Evolutionary conservation across 148 eudicot species (phyloP).

Genomic region (Rhododendron griersonianum): DNA sequence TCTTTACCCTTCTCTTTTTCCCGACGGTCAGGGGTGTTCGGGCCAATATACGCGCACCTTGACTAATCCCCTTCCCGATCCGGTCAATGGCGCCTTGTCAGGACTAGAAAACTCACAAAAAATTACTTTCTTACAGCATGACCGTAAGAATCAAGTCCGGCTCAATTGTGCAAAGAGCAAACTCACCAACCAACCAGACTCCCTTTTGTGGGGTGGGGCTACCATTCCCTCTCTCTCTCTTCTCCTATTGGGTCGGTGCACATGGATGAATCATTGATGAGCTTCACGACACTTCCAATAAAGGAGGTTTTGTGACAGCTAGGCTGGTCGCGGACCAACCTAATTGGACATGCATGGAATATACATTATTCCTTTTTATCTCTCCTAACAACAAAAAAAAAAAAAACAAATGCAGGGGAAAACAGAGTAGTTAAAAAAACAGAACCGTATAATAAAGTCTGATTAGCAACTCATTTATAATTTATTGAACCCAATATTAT

Average conservation of each 20-base stretch:
- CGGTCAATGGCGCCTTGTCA: too few relatives aligned
- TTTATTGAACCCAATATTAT: neutral
- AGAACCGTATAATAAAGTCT: neutral
- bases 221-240: neutral
- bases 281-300: conserved; percentile 42
- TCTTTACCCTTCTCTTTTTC: too few relatives aligned
- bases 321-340: conserved; percentile 18
- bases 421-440: neutral
- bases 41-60: too few relatives aligned
- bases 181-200: neutral
- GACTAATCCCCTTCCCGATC: too few relatives aligned
- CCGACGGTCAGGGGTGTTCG: too few relatives aligned
- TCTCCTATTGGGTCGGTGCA: conserved; percentile 13
- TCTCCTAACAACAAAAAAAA: neutral
- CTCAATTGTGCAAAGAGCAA: neutral
- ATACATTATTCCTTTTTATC: conserved; percentile 11
- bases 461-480: neutral
- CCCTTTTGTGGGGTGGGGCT: neutral
- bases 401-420: neutral
- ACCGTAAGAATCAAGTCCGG: neutral
- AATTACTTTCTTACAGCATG: neutral
- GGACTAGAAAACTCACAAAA: neutral
- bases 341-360: conserved; percentile 24
- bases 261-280: conserved; percentile 35
- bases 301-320: conserved; percentile 43